These are phyloP conservation scores for Melampsora americana DNA, from an alignment of 1,284 basidiomycete species.

Conservation along the genomic window DNA sequence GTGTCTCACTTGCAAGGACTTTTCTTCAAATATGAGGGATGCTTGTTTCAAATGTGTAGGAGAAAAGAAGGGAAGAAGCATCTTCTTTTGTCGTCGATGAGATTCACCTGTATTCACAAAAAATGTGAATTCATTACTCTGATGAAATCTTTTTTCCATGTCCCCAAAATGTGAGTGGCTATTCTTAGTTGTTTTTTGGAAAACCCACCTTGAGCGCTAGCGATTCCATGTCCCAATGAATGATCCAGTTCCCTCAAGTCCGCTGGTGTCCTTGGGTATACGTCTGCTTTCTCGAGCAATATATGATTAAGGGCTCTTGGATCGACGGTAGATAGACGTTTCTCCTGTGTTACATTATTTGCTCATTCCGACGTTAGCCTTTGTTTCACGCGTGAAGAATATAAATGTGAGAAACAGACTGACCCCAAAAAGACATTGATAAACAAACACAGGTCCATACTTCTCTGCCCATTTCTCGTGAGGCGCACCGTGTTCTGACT, in stretches of 20 bases:
- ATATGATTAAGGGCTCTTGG: constrained; percentile 64
- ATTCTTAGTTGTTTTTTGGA: neutral
- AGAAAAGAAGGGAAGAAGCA: constrained; percentile 11
- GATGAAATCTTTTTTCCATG: neutral
- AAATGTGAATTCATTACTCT: neutral
- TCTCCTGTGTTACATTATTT: constrained; percentile 16
- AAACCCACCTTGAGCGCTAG: neutral
- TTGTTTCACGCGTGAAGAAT: neutral
- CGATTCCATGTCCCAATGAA: constrained; percentile 50
- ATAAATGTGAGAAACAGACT: neutral
- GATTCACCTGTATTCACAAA: neutral
- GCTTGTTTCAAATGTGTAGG: constrained; percentile 6
- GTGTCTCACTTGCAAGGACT: neutral
- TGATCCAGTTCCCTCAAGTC: constrained; percentile 61
- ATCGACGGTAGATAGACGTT: constrained; percentile 63
- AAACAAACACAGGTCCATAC: constrained; percentile 14
- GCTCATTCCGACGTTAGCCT: too few relatives aligned
- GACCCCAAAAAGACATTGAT: constrained; percentile 10
- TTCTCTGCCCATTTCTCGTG: constrained; percentile 1
- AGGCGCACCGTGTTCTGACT: constrained; percentile 4
- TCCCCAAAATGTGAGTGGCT: too few relatives aligned
- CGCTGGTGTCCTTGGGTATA: constrained; percentile 67
- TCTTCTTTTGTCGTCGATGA: constrained; percentile 19
- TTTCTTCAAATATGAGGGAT: constrained; percentile 5
- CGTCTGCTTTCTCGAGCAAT: constrained; percentile 61